A percentile compares a stretch with the other conserved stretches of the same genome.
These are phyloP conservation scores for Solanum peruvianum DNA, from an alignment of 257 asterid genomes.

Conservation along the genomic window DNA sequence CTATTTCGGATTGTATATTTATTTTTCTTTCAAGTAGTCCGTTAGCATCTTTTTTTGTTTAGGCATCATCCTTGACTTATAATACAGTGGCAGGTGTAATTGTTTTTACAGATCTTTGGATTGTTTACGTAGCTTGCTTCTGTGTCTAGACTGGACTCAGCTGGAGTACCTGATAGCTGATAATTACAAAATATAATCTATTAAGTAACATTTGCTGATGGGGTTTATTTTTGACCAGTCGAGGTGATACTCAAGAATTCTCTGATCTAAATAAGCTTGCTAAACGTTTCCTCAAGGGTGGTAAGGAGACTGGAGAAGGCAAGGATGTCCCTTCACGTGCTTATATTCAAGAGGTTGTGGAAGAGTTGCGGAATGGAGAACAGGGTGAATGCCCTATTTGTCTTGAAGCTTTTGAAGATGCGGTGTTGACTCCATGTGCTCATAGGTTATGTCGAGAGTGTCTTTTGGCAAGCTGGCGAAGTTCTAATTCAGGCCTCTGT, in stretches of 20 bases:
- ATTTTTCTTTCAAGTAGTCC: background rate
- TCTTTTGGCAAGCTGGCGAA: slow-evolving; percentile 90
- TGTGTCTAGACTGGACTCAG: background rate
- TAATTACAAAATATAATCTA: background rate
- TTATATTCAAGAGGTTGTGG: slow-evolving; percentile 83
- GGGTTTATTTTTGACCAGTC: slow-evolving; percentile 43
- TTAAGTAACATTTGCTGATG: slow-evolving; percentile 4
- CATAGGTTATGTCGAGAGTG: slow-evolving; percentile 94
- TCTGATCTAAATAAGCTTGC: slow-evolving; percentile 90
- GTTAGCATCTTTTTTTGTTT: background rate
- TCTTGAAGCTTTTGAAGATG: slow-evolving; percentile 97
- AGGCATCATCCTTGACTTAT: background rate
- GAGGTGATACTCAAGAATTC: slow-evolving; percentile 96
- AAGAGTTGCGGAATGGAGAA: slow-evolving; percentile 77
- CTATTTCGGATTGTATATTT: background rate
- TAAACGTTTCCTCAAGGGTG: slow-evolving; percentile 68
- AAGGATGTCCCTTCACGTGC: slow-evolving; percentile 73
- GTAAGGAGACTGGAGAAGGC: slow-evolving; percentile 38
- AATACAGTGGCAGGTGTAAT: background rate
- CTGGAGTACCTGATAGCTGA: background rate
- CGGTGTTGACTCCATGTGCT: slow-evolving; percentile 98
- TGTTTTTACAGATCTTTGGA: background rate
- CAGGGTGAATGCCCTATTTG: slow-evolving; percentile 96
- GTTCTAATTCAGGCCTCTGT: slow-evolving; percentile 67
- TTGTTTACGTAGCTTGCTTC: background rate